Evolutionary conservation across 495 filamentous ascomycete genomes (phyloP).

Genomic region (Neurospora sp.): DNA sequence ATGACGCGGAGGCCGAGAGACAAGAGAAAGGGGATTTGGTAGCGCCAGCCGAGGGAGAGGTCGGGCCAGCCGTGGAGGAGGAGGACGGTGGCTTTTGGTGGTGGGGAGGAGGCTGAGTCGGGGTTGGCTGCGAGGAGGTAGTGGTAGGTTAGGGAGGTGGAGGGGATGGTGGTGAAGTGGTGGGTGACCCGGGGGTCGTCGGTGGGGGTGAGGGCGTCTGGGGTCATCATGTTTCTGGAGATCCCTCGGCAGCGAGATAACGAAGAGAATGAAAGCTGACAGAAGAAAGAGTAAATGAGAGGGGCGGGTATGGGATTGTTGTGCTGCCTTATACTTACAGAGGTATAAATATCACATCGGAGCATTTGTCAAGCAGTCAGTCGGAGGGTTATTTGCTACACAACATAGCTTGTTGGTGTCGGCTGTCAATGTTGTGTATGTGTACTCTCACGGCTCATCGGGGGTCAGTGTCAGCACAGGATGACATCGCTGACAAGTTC

Average conservation of each 20-base stretch:
- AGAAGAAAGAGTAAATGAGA: background rate
- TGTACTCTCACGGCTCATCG: background rate
- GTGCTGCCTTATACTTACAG: background rate
- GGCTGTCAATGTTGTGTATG: background rate
- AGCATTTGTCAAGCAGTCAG: background rate
- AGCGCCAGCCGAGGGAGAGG: conserved; percentile 66
- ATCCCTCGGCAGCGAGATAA: background rate
- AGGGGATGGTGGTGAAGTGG: background rate
- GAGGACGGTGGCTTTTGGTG: background rate
- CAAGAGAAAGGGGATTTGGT: conserved; percentile 64
- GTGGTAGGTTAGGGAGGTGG: background rate
- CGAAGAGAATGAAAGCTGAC: background rate
- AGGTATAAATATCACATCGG: background rate
- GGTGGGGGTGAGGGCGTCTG: background rate
- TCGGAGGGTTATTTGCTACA: background rate
- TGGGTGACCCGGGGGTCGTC: background rate
- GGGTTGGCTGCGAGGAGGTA: background rate
- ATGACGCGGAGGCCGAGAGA: conserved; percentile 50
- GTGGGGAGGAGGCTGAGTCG: background rate
- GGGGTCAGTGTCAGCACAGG: background rate
- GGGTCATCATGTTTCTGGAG: background rate
- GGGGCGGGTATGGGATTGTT: background rate
- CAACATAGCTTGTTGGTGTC: background rate
- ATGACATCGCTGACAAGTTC: background rate
- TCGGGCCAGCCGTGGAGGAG: conserved; percentile 34